Evolutionary conservation across 805 yeast species (phyloP).

Genomic region (Ogataea methanolica): DNA sequence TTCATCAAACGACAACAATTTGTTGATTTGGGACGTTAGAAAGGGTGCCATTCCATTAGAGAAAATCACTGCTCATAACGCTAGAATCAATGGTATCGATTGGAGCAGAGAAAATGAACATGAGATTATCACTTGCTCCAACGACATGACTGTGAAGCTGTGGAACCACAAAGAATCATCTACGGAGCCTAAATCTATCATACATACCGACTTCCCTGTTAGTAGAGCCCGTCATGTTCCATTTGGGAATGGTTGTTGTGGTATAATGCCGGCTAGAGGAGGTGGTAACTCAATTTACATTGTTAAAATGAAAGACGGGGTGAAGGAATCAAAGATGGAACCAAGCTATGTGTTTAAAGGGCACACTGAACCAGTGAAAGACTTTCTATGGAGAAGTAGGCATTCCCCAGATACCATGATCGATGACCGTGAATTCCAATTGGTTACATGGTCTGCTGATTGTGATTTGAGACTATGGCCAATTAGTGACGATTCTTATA

Average conservation of each 20-base stretch:
- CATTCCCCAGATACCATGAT: conserved; percentile 37
- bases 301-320: conserved; percentile 41
- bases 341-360: conserved; percentile 68
- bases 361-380: conserved; percentile 80
- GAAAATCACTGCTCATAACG: conserved; percentile 68
- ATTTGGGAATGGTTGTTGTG: conserved; percentile 77
- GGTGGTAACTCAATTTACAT: conserved; percentile 64
- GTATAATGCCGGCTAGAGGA: conserved; percentile 86
- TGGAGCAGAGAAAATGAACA: conserved; percentile 60
- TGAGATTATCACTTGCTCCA: conserved; percentile 75
- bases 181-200: conserved; percentile 48
- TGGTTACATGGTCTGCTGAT: conserved; percentile 93
- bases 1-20: conserved; percentile 75
- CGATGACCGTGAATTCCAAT: conserved; percentile 79
- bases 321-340: conserved; percentile 36
- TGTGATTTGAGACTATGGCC: conserved; percentile 84
- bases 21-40: conserved; percentile 85
- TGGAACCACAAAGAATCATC: conserved; percentile 60
- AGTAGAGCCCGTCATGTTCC: conserved; percentile 87
- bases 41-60: conserved; percentile 74
- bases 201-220: conserved; percentile 77
- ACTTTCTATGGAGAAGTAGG: conserved; percentile 81
- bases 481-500: conserved; percentile 43
- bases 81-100: conserved; percentile 86
- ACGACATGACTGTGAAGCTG: conserved; percentile 76